Base-by-base conservation (phyloP, 805 yeast genomes). In the Torulaspora quercuum region DNA sequence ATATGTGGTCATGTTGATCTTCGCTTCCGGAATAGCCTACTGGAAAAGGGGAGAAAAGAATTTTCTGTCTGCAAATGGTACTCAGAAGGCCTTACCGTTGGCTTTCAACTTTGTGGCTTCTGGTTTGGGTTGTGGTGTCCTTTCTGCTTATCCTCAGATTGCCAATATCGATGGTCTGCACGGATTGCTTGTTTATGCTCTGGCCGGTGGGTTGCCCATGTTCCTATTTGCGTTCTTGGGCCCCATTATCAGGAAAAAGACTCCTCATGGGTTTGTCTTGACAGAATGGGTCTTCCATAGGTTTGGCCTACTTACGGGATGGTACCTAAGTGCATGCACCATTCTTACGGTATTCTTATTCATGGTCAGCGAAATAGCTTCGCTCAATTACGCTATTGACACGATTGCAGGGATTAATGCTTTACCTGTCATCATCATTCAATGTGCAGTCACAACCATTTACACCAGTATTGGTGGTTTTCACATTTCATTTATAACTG, bases 281-380 rank as follows among this genome's bases (percentile, higher is more conserved):
- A 87, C 95, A 4, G 95, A 89, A 57, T 89, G 97, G 97, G 90
- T 86, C n/a, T 75, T 85, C 54, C 76, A 75, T 30, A 68, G 96
- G 49, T 89, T 72, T 57, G 97, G 96, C 2, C 56, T 69, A 4
- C 62, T 80, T 10, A 70, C 95, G 3, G 82, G 86, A 1, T 64
- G 86, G 47, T 84, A 86, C 49, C 63, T 89, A 29, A 80, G 94
- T 9, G 78, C 77, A 29, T 85, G 88, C 60, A 86, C 96, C 1
- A 74, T 89, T 35, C 69, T 89, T 46, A 88, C 95, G 6, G 74
- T 89, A 73, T 86, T 79, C 55, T 68, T 89, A 49, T 88, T 80
- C 59, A 82, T 87, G 88, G 82, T 87, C 33, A 82, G 89, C 16
- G 97, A 89, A 59, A 67, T 89, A 41, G 74, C 92, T 6, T 89